Evolutionary conservation across 768 basidiomycete genomes (phyloP), one percentile per base, ranked within the genome.

Genomic region (Hericium erinaceus): DNA sequence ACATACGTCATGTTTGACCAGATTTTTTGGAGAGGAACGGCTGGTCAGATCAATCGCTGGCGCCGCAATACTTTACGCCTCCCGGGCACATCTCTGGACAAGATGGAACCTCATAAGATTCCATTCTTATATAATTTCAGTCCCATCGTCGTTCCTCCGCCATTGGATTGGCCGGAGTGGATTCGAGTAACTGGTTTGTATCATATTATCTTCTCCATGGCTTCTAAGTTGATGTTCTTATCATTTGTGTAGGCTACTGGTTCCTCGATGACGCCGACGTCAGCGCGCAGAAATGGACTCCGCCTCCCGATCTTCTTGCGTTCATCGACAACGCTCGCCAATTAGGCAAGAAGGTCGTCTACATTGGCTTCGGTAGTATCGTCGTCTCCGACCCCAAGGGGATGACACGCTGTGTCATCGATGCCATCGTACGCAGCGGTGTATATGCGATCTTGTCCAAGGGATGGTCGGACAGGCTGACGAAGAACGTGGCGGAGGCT

Each of bases 81-180:
- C 39, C 80, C 80, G 3, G 78, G 86, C 60, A 98, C 95, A 16
- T 93, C 78, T 62, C 76, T 97, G 46, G 97, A 98, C 71, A 93
- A 86, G 72, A 90, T 98, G 84, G 93, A 97, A 67, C 91, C 91
- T 39, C 94, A 98, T 73, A 97, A 95, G 74, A 91, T 95, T 52
- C 95, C 95, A 2, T 99, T 98, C 75, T 71, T 99, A 33, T 99
- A 99, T 72, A 98, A 98, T 70, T 98, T 98, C 68, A 95, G 92
- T 65, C 91, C 94, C 1, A 77, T 81, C 33, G 78, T 92, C 49
- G 92, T 98, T 13, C 94, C 95, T 7, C 92, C 88, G 26, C 95
- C 95, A 3, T 73, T 98, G 56, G 95, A 99, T 69, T 99, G 97
- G 97, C 92, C 94, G 4, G 95, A 99, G 70, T 98, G 95, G 93